A percentile compares a stretch with the other conserved stretches of the same genome.
Evolutionary conservation across 345 rosid species (phyloP).

Genomic region (Lepidium sativum): DNA sequence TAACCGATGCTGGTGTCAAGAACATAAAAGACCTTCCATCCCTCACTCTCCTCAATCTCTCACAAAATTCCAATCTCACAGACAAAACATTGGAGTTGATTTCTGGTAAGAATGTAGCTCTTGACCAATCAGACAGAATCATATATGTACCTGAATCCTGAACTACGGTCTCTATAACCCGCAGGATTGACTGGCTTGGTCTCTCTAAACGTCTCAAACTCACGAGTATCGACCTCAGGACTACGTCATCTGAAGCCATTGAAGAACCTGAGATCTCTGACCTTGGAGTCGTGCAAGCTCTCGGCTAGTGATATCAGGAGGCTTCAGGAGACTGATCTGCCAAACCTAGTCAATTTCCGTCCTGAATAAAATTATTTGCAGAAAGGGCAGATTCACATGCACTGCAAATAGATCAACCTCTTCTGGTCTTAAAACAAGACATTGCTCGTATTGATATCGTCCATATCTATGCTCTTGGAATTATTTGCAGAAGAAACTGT

Average conservation of each 20-base stretch:
- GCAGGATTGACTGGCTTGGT: slow-evolving; percentile 77
- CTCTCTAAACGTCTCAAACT: slow-evolving; percentile 69
- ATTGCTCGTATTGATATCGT: background rate
- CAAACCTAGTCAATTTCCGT: slow-evolving; percentile 65
- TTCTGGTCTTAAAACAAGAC: slow-evolving; percentile 7
- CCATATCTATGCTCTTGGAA: background rate
- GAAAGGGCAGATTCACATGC: background rate
- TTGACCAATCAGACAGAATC: background rate
- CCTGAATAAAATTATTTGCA: slow-evolving; percentile 39
- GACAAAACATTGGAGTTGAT: slow-evolving; percentile 73
- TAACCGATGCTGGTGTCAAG: slow-evolving; percentile 88
- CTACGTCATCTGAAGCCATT: slow-evolving; percentile 55
- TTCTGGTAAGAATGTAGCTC: slow-evolving; percentile 46
- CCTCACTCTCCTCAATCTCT: slow-evolving; percentile 54
- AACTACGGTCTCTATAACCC: background rate
- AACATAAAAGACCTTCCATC: slow-evolving; percentile 77
- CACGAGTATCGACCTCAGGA: slow-evolving; percentile 66
- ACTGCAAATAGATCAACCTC: slow-evolving; percentile 24
- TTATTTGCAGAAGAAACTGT: slow-evolving; percentile 25
- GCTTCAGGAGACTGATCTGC: slow-evolving; percentile 65
- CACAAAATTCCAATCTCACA: slow-evolving; percentile 79
- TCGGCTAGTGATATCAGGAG: slow-evolving; percentile 58
- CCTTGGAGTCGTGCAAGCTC: slow-evolving; percentile 77
- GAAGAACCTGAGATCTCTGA: slow-evolving; percentile 65
- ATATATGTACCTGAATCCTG: background rate